Base-by-base conservation (phyloP, 2,329 filamentous ascomycete species). In the Apiospora sp. region DNA sequence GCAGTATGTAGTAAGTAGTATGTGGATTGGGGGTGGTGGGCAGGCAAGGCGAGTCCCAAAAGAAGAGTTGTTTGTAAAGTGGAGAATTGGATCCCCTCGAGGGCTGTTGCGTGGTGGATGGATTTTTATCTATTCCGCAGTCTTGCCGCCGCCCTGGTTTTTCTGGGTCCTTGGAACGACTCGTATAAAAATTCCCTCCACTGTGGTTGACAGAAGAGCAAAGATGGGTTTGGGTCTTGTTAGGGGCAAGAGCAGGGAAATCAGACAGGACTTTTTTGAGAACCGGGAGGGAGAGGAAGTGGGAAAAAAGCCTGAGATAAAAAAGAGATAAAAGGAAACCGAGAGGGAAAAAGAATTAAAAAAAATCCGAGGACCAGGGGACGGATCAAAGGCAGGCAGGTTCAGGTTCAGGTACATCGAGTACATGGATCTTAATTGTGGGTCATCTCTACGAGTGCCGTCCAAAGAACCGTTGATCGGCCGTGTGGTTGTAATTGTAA, bases 1-100 rank as follows among this genome's bases (percentile, higher is more conserved):
- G 58, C 58, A 64, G 58, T 64, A 64, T 64, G 58, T 64, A 64
- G 58, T 64, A 64, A 64, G 58, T 64, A 64, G 58, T 22, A 64
- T 5, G 58, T 70, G 68, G 68, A 68, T 68, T 68, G 71, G 67
- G 64, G 48, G 67, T 64, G 54, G 30, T 61, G 58, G 68, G 67
- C 43, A 19, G 54, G 67, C 49, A 69, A 58, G 49, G 67, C 24
- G 54, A 70, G 68, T 46, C 43, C 51, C 51, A 24, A 68, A 49
- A 68, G 70, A 68, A 71, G 58, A 71, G 72, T 70, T 80, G 79
- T 80, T 80, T 81, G 78, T 80, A 80, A 80, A 80, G 80, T 81
- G 80, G 80, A 81, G 80, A 80, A 76, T 75, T 72, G 76, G 77
- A 75, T 76, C 77, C 78, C 73, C 75, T 80, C 77, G 79, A 79